phyloP scores from a whole-genome alignment of 2,329 filamentous ascomycete genomes.

The Colletotrichum horii region DNA sequence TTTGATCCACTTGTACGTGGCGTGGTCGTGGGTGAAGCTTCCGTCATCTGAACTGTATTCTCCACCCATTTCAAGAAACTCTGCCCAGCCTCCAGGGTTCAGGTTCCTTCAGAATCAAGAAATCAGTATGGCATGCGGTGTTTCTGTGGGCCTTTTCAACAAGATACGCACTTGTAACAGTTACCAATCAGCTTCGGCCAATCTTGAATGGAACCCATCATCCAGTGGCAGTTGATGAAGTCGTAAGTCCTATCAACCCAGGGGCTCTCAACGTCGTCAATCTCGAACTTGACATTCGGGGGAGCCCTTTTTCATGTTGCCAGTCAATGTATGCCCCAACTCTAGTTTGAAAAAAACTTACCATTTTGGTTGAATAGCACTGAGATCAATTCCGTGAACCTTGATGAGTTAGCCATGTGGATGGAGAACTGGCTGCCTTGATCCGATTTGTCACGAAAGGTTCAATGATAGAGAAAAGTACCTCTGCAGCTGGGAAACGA shows the following conservation, averaged over 20 bases:
- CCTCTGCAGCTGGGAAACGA: neutral
- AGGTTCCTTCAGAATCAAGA: neutral
- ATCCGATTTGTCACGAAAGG: neutral
- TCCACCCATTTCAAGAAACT: neutral
- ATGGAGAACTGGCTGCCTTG: neutral
- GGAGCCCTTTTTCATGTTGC: neutral
- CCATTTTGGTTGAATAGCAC: neutral
- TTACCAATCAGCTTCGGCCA: neutral
- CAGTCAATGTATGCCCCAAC: no score
- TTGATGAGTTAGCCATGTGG: neutral
- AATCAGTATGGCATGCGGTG: neutral
- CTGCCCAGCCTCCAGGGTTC: neutral
- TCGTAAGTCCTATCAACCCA: neutral
- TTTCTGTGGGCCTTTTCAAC: fast-evolving
- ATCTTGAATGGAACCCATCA: neutral
- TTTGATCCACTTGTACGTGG: neutral
- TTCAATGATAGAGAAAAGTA: fast-evolving
- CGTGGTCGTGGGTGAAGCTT: neutral
- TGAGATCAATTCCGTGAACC: neutral
- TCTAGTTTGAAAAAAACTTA: no score
- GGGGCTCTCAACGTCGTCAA: neutral
- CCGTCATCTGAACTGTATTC: neutral
- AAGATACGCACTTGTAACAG: neutral
- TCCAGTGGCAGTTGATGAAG: neutral
- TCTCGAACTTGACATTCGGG: neutral